Evolutionary conservation across 2,329 filamentous ascomycete species (phyloP).

Genomic region (Aspergillus caelatus): DNA sequence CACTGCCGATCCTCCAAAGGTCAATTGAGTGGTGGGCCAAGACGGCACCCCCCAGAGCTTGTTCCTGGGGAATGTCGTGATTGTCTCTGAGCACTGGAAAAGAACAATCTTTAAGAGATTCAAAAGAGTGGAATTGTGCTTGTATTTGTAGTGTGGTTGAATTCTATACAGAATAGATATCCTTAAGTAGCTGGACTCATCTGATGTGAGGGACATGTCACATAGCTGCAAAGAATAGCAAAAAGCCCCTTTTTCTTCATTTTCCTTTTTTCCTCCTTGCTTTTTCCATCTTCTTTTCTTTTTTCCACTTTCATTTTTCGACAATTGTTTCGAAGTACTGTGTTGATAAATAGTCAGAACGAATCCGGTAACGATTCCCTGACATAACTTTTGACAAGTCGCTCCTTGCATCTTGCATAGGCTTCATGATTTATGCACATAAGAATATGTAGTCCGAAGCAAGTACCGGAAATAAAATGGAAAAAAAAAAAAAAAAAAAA

Average conservation of each 20-base stretch:
- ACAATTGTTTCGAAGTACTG: background rate
- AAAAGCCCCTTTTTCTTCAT: background rate
- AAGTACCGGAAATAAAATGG: no score
- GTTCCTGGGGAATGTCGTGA: background rate
- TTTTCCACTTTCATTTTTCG: background rate
- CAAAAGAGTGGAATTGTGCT: background rate
- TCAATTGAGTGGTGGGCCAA: background rate
- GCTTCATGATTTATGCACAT: background rate
- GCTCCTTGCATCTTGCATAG: no score
- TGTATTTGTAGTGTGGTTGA: background rate
- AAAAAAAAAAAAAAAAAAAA: no score
- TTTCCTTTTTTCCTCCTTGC: background rate
- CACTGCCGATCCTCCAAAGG: background rate
- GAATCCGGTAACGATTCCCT: background rate
- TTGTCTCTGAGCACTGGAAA: background rate
- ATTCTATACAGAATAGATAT: background rate
- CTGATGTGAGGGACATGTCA: background rate
- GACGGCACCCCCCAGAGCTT: background rate
- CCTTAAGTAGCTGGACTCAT: background rate
- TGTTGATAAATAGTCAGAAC: background rate
- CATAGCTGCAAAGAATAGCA: no score
- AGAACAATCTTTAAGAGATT: background rate
- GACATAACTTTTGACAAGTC: background rate
- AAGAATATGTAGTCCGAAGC: background rate
- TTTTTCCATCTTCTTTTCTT: no score